Evolutionary conservation across 371 early-diverging fungal species (phyloP).

Genomic region (Saksenaea vasiformis): DNA sequence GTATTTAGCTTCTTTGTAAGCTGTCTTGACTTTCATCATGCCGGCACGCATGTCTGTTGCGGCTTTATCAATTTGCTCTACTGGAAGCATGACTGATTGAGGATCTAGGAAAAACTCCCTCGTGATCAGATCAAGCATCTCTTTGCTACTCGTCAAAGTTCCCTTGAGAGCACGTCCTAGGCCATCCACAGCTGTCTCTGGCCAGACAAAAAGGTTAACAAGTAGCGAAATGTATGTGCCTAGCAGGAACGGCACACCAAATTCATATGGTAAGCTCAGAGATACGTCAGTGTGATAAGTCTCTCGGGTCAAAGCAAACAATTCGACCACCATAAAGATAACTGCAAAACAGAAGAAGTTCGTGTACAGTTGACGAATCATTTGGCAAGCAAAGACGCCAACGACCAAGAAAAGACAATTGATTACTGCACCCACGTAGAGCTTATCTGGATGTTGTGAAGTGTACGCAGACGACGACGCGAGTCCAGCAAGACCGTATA

Average conservation of each 20-base stretch:
- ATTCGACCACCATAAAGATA: conserved; percentile 38
- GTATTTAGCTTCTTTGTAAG: conserved; percentile 51
- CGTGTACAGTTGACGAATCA: conserved; percentile 31
- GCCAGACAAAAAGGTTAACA: conserved; percentile 47
- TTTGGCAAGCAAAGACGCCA: conserved; percentile 31
- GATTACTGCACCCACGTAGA: conserved; percentile 18
- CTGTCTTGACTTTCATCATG: conserved; percentile 50
- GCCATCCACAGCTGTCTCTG: conserved; percentile 54
- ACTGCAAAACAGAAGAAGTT: conserved; percentile 41
- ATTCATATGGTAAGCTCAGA: conserved; percentile 24
- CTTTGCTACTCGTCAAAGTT: conserved; percentile 39
- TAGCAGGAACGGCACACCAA: conserved; percentile 30
- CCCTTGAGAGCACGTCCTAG: conserved; percentile 47
- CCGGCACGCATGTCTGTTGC: conserved; percentile 40
- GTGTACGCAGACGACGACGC: conserved; percentile 38
- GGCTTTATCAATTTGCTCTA: conserved; percentile 30
- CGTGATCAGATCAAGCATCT: conserved; percentile 49
- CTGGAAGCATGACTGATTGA: conserved; percentile 31
- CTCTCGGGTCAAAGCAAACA: conserved; percentile 30
- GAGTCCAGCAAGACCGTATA: conserved; percentile 42
- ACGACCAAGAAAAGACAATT: conserved; percentile 32
- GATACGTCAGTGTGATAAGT: conserved; percentile 20
- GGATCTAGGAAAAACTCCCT: conserved; percentile 51
- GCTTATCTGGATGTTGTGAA: conserved; percentile 14
- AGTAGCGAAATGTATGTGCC: conserved; percentile 29